These are phyloP conservation scores for Candida sanyiensis DNA, from an alignment of 805 yeast species.

Conservation along the genomic window DNA sequence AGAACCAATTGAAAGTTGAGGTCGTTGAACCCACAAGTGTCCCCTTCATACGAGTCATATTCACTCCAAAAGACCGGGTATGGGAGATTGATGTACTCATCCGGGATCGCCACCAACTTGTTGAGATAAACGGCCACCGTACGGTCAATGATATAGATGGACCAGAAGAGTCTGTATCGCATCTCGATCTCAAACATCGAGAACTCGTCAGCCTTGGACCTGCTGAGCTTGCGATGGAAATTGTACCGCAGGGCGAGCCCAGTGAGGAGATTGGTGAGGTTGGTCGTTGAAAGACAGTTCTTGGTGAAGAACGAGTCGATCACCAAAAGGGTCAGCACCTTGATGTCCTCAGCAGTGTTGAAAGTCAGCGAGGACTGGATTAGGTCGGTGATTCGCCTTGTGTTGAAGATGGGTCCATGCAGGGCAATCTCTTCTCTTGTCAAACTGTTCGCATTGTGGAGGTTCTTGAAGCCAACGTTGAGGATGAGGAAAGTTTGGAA, in stretches of 20 bases:
- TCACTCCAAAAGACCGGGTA: slow-evolving; percentile 32
- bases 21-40: slow-evolving; percentile 26
- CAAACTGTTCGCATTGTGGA: slow-evolving; percentile 11
- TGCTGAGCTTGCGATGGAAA: slow-evolving; percentile 33
- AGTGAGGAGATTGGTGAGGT: slow-evolving; percentile 43
- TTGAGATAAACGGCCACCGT: slow-evolving; percentile 46
- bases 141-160: slow-evolving; percentile 43
- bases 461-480: slow-evolving; percentile 19
- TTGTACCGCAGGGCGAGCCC: slow-evolving; percentile 43
- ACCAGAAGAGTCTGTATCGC: slow-evolving; percentile 45
- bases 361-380: slow-evolving; percentile 26
- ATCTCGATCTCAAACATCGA: slow-evolving; percentile 31
- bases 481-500: slow-evolving; percentile 18
- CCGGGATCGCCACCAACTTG: slow-evolving; percentile 45
- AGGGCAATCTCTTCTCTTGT: slow-evolving; percentile 11
- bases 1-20: slow-evolving; percentile 37
- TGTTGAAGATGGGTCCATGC: slow-evolving; percentile 11
- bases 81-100: slow-evolving; percentile 45
- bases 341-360: slow-evolving; percentile 38
- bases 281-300: slow-evolving; percentile 49
- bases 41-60: slow-evolving; percentile 19
- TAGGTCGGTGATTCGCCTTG: slow-evolving; percentile 8
- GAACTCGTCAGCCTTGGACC: slow-evolving; percentile 15
- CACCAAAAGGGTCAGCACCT: slow-evolving; percentile 40
- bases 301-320: slow-evolving; percentile 50